Conservation (phyloP, 768 basidiomycete species). For the Amanita fuliginea region DNA sequence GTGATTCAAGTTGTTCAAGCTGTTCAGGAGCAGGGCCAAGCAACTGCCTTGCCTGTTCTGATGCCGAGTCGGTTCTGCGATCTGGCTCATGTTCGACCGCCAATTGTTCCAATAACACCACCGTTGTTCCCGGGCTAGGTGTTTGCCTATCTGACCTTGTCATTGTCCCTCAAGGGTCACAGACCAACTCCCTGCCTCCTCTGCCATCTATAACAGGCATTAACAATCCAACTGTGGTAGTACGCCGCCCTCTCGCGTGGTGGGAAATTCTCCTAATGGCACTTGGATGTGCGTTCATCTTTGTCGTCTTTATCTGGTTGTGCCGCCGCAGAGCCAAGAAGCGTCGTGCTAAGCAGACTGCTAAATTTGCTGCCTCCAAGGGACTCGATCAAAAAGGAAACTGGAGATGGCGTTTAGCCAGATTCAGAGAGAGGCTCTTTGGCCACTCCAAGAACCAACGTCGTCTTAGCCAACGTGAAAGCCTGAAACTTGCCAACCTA, state of each 20-base stretch:
- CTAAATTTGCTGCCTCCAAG: conserved; percentile 51
- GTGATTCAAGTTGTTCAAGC: conserved; percentile 68
- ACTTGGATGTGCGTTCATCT: conserved; percentile 71
- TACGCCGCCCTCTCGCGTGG: conserved; percentile 43
- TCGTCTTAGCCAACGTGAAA: conserved; percentile 4
- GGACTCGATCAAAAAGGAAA: conserved; percentile 41
- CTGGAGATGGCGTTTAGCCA: conserved; percentile 44
- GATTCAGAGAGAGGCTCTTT: conserved; percentile 33
- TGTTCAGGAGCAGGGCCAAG: conserved; percentile 60
- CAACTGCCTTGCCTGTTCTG: conserved; percentile 67
- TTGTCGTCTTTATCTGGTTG: conserved; percentile 50
- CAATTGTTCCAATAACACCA: conserved; percentile 44
- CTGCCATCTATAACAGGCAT: conserved; percentile 51
- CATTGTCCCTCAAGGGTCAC: conserved; percentile 32
- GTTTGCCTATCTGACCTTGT: conserved; percentile 67
- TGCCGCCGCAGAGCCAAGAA: conserved; percentile 66
- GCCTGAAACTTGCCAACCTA: conserved; percentile 10
- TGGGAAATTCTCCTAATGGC: conserved; percentile 83
- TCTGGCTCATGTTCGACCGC: conserved; percentile 54
- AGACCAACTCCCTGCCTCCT: conserved; percentile 31
- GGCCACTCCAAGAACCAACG: conserved; percentile 23
- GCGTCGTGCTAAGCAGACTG: conserved; percentile 56
- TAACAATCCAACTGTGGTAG: conserved; percentile 28
- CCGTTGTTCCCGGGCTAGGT: conserved; percentile 59
- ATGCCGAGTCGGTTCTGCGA: conserved; percentile 48